Conservation (phyloP, 2,329 filamentous ascomycete genomes). For the Didymella pinodella region DNA sequence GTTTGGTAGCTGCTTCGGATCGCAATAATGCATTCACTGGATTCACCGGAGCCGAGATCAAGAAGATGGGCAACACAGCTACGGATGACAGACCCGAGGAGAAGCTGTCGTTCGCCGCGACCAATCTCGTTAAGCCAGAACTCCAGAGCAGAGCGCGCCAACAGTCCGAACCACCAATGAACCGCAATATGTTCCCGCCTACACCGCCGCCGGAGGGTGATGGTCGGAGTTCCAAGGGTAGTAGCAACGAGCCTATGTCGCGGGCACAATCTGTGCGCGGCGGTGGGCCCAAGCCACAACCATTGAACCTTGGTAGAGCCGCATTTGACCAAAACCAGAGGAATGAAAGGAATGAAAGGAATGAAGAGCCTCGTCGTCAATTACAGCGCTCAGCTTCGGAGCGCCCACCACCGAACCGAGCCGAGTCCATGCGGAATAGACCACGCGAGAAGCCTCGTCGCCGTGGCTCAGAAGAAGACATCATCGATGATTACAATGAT, state of each 20-base stretch:
- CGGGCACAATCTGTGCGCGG: constrained; percentile 60
- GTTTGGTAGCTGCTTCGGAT: constrained; percentile 87
- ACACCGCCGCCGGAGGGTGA: constrained; percentile 96
- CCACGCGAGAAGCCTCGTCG: constrained; percentile 40
- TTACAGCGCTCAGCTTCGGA: constrained; percentile 55
- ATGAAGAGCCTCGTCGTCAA: constrained; percentile 45
- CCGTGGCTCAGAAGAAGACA: constrained; percentile 57
- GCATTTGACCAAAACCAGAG: constrained; percentile 58
- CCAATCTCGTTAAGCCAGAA: constrained; percentile 89
- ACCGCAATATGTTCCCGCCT: constrained; percentile 89
- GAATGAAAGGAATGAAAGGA: constrained; percentile 43
- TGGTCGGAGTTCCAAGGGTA: constrained; percentile 54
- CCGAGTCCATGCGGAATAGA: constrained; percentile 46
- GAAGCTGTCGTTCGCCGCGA: constrained; percentile 88
- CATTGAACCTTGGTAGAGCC: constrained; percentile 58
- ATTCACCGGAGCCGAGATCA: constrained; percentile 80
- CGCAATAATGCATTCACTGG: constrained; percentile 81
- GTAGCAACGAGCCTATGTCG: constrained; percentile 49
- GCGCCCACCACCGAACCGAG: constrained; percentile 50
- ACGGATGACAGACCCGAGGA: constrained; percentile 83
- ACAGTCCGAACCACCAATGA: constrained; percentile 82
- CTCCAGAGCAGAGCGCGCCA: constrained; percentile 78
- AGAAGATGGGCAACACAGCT: constrained; percentile 66
- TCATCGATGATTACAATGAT: constrained; percentile 66
- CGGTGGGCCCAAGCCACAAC: constrained; percentile 57